These are phyloP conservation scores for Pythium dissimile DNA, from an alignment of 352 stramenopile genomes.

Conservation along the genomic window DNA sequence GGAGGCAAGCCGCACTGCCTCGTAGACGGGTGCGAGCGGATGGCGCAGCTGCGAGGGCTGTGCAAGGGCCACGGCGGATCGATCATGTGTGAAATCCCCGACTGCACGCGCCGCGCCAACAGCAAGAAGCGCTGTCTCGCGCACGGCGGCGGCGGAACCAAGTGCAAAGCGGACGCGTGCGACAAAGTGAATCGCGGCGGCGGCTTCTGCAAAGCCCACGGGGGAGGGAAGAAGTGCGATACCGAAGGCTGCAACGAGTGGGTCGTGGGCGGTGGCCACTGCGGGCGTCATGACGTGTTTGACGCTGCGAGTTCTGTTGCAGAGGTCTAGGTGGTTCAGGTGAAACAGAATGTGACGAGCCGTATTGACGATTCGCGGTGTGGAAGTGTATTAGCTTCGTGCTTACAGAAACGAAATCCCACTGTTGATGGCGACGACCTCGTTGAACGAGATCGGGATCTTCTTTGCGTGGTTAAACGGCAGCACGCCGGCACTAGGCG, in stretches of 20 bases:
- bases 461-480: slow-evolving; percentile 62
- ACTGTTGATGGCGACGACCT: slow-evolving; percentile 81
- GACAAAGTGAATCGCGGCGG: slow-evolving; percentile 75
- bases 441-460: slow-evolving; percentile 53
- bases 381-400: slow-evolving; percentile 7
- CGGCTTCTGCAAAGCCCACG: slow-evolving; percentile 75
- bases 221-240: slow-evolving; percentile 75
- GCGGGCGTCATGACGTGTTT: slow-evolving; percentile 55
- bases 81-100: slow-evolving; percentile 50
- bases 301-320: slow-evolving; percentile 7
- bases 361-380: neutral
- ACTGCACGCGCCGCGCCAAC: slow-evolving; percentile 68
- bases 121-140: slow-evolving; percentile 79
- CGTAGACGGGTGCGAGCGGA: slow-evolving; percentile 63
- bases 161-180: slow-evolving; percentile 64
- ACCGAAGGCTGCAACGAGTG: slow-evolving; percentile 60
- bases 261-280: slow-evolving; percentile 64
- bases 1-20: slow-evolving; percentile 66
- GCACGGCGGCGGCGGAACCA: slow-evolving; percentile 71
- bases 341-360: too few species aligned
- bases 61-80: slow-evolving; percentile 83
- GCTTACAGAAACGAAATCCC: slow-evolving; percentile 69
- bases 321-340: slow-evolving; percentile 44
- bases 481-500: slow-evolving; percentile 61
- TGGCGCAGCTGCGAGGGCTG: slow-evolving; percentile 55